These are phyloP conservation scores for Ajuga reptans DNA, from an alignment of 305 asterid genomes.

Conservation along the genomic window DNA sequence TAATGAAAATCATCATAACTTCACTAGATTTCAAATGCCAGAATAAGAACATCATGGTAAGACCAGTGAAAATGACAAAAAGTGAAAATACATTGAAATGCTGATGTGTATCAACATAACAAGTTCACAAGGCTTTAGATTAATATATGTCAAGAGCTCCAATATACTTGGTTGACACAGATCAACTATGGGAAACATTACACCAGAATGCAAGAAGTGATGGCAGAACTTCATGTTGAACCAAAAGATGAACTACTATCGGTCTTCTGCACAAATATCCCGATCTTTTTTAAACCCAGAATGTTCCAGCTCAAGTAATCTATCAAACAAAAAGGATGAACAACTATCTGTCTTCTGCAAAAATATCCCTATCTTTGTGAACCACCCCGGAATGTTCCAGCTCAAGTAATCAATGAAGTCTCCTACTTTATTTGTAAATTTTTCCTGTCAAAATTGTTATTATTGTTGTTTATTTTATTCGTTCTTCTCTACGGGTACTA, in stretches of 20 bases:
- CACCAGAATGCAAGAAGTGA: not conserved
- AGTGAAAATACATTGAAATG: not conserved
- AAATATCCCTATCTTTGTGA: no score
- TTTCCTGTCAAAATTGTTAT: not conserved
- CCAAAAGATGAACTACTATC: not conserved
- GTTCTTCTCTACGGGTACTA: not conserved
- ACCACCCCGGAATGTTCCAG: no score
- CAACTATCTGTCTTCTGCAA: no score
- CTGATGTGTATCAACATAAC: slow-evolving; percentile 1
- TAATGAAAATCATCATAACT: not conserved
- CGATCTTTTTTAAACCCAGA: not conserved
- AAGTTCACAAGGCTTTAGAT: not conserved
- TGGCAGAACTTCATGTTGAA: not conserved
- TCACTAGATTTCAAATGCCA: slow-evolving; percentile 1
- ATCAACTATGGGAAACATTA: not conserved
- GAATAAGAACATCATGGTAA: not conserved
- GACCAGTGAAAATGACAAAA: not conserved
- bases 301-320: not conserved
- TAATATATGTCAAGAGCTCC: not conserved
- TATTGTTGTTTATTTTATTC: no score
- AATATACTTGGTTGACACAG: not conserved
- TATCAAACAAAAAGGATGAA: no score
- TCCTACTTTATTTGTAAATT: not conserved
- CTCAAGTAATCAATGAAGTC: no score
- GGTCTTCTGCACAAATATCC: not conserved